These are phyloP conservation scores for Ceriops tagal DNA, from an alignment of 345 rosid species.

Conservation along the genomic window DNA sequence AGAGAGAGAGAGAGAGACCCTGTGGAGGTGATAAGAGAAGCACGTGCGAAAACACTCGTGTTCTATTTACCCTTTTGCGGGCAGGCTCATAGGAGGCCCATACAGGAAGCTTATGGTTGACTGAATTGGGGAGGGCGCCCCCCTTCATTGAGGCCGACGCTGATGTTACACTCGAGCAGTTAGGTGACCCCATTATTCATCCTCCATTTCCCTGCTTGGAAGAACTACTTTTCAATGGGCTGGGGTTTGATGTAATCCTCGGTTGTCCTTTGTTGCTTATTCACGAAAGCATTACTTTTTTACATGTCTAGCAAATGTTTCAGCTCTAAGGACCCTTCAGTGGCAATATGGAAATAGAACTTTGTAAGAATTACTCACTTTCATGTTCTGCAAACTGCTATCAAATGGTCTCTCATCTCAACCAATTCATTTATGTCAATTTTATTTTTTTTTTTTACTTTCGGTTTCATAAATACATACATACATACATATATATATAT, in stretches of 20 bases:
- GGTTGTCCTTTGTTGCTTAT: slow-evolving; percentile 14
- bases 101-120: slow-evolving; percentile 16
- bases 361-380: too few relatives aligned
- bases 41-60: slow-evolving; percentile 14
- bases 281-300: slow-evolving; percentile 3
- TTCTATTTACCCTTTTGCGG: slow-evolving; percentile 22
- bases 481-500: neutral
- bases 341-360: too few relatives aligned
- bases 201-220: slow-evolving; percentile 26
- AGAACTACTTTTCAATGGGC: slow-evolving; percentile 18
- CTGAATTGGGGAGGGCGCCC: slow-evolving; percentile 19
- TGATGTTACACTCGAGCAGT: slow-evolving; percentile 11
- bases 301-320: too few relatives aligned
- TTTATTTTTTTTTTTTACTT: too few relatives aligned
- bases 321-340: too few relatives aligned
- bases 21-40: neutral
- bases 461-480: too few relatives aligned
- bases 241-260: neutral
- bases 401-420: too few relatives aligned
- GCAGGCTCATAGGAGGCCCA: slow-evolving; percentile 21
- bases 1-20: slow-evolving; percentile 4
- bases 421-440: too few relatives aligned
- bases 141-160: slow-evolving; percentile 22
- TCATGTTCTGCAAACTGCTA: too few relatives aligned
- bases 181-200: slow-evolving; percentile 13